These are phyloP conservation scores for Trichoderma endophyticum DNA, from an alignment of 2,329 filamentous ascomycete genomes.

Conservation along the genomic window DNA sequence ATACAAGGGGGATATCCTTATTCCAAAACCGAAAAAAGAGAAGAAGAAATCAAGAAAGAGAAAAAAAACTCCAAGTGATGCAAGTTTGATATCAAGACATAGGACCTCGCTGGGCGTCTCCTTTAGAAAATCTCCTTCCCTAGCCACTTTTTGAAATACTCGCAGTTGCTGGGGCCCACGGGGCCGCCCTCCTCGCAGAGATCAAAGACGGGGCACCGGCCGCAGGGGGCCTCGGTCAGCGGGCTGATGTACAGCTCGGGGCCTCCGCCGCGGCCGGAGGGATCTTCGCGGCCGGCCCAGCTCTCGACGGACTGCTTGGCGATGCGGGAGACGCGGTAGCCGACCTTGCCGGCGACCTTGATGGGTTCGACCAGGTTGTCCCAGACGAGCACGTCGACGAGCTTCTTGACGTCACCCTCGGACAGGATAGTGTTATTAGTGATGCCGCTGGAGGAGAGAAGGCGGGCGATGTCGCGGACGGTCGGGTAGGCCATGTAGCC, in stretches of 20 bases:
- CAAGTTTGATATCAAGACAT: constrained; percentile 8
- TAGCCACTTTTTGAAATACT: constrained; percentile 88
- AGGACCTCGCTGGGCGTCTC: neutral
- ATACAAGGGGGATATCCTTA: neutral
- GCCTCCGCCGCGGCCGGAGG: constrained; percentile 36
- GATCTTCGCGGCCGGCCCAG: constrained; percentile 41
- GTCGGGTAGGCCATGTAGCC: constrained; percentile 80
- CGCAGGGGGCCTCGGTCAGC: constrained; percentile 85
- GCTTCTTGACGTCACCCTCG: constrained; percentile 75
- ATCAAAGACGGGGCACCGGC: constrained; percentile 87
- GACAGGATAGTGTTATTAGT: constrained; percentile 68
- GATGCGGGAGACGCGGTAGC: constrained; percentile 52
- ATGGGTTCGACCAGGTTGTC: constrained; percentile 78
- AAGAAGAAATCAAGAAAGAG: neutral
- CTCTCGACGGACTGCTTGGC: constrained; percentile 43
- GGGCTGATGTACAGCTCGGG: constrained; percentile 59
- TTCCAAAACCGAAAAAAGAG: neutral
- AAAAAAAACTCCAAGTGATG: constrained; percentile 24
- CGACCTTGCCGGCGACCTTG: constrained; percentile 46
- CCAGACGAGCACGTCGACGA: constrained; percentile 84
- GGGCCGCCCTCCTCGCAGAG: constrained; percentile 88
- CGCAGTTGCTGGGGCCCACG: constrained; percentile 84
- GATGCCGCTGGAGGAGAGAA: constrained; percentile 66
- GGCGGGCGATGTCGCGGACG: constrained; percentile 69
- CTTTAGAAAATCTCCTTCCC: constrained; percentile 38